Evolutionary conservation across 169 alveolate genomes (phyloP).

Genomic region (Plasmodium coatneyi): DNA sequence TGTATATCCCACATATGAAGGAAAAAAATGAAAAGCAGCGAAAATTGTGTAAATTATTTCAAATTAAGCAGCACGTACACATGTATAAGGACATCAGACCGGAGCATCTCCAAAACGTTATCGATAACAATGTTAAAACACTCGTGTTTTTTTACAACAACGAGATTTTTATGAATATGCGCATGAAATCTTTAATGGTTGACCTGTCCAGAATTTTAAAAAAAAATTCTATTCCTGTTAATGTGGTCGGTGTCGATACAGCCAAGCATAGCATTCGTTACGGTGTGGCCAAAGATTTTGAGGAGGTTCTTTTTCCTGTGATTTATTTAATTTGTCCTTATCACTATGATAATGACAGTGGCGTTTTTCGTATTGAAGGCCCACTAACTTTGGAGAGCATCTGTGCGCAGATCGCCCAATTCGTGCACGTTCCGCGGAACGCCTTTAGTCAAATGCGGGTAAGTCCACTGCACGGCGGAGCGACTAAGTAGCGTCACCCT

Average conservation of each 20-base stretch:
- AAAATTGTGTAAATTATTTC: constrained; percentile 34
- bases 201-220: constrained; percentile 52
- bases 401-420: constrained; percentile 10
- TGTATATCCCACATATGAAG: constrained; percentile 54
- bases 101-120: constrained; percentile 9
- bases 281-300: constrained; percentile 31
- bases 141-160: constrained; percentile 33
- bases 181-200: constrained; percentile 45
- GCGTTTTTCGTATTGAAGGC: constrained; percentile 35
- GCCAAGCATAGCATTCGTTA: constrained; percentile 32
- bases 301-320: constrained; percentile 23
- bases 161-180: constrained; percentile 40
- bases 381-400: constrained; percentile 31
- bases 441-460: constrained; percentile 26
- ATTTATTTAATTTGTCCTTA: constrained; percentile 54
- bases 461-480: not conserved
- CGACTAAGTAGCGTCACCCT: not conserved
- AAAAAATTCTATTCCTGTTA: constrained; percentile 32
- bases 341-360: constrained; percentile 72
- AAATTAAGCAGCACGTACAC: constrained; percentile 41
- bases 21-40: constrained; percentile 39
- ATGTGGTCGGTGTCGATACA: constrained; percentile 57
- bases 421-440: constrained; percentile 33
- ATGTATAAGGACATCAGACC: constrained; percentile 62
- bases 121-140: constrained; percentile 53